Evolutionary conservation across 495 filamentous ascomycete genomes (phyloP).

Genomic region (Penicillium coffeae): DNA sequence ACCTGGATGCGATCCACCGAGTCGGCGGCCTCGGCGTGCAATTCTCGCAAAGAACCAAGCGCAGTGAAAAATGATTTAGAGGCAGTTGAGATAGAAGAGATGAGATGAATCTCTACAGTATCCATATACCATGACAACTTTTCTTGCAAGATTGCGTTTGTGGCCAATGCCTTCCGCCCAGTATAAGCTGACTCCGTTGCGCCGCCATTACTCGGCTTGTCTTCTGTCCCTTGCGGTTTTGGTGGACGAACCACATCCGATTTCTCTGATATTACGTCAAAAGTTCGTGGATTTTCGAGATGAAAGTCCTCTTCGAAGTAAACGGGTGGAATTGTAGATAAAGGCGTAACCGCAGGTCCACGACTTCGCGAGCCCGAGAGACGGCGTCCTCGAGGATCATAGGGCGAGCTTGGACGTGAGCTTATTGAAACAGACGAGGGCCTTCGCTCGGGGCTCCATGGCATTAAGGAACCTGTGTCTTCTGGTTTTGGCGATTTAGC

Average conservation of each 20-base stretch:
- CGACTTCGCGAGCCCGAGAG: constrained; percentile 34
- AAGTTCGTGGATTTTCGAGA: constrained; percentile 92
- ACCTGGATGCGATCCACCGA: constrained; percentile 83
- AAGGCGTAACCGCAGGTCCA: constrained; percentile 68
- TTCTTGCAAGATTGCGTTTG: constrained; percentile 97
- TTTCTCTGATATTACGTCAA: constrained; percentile 93
- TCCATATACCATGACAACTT: constrained; percentile 99
- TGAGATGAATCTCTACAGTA: constrained; percentile 95
- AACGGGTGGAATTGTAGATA: constrained; percentile 86
- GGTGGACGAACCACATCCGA: constrained; percentile 83
- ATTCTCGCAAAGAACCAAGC: constrained; percentile 80
- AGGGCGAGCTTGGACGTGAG: constrained; percentile 41
- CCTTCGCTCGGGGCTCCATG: constrained; percentile 37
- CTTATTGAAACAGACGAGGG: constrained; percentile 32
- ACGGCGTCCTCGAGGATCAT: constrained; percentile 33
- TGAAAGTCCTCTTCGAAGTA: constrained; percentile 97
- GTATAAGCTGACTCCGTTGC: constrained; percentile 48
- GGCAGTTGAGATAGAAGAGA: constrained; percentile 91
- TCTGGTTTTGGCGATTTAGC: constrained; percentile 34
- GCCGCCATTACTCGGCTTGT: constrained; percentile 58
- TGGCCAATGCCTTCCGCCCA: constrained; percentile 80
- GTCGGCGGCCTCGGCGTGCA: constrained; percentile 89
- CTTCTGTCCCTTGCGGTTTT: constrained; percentile 50
- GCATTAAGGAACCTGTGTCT: constrained; percentile 32
- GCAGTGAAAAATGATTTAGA: constrained; percentile 97